These are phyloP conservation scores for Lactifluus subvellereus DNA, from an alignment of 768 basidiomycete genomes.

Conservation along the genomic window DNA sequence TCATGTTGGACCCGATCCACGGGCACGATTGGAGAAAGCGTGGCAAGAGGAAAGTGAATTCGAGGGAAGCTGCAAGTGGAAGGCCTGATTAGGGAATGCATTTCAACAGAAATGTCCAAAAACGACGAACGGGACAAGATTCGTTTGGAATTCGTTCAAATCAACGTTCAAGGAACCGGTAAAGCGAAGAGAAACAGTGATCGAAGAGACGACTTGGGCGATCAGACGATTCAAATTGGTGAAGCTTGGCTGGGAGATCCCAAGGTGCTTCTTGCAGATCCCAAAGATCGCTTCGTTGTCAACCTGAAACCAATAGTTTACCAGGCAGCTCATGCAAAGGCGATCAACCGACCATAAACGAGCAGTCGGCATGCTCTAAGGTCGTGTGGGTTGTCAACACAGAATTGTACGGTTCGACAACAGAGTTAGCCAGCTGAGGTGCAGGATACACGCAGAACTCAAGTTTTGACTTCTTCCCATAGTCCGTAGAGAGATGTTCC, in stretches of 20 bases:
- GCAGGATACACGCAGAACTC: slow-evolving; percentile 98
- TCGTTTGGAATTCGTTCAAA: slow-evolving; percentile 32
- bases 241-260: slow-evolving; percentile 51
- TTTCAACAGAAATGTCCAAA: slow-evolving; percentile 19
- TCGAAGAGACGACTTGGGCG: slow-evolving; percentile 52
- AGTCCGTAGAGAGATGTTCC: slow-evolving; percentile 95
- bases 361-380: slow-evolving; percentile 89
- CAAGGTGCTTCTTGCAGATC: slow-evolving; percentile 53
- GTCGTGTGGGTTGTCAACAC: slow-evolving; percentile 98
- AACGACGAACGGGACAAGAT: slow-evolving; percentile 47
- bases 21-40: slow-evolving; percentile 59
- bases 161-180: slow-evolving; percentile 63
- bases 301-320: slow-evolving; percentile 25
- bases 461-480: slow-evolving; percentile 43
- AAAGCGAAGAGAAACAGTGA: slow-evolving; percentile 49
- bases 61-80: slow-evolving; percentile 42
- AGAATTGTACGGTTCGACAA: slow-evolving; percentile 99
- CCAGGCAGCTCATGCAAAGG: slow-evolving; percentile 80
- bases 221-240: slow-evolving; percentile 62
- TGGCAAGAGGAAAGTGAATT: slow-evolving; percentile 64
- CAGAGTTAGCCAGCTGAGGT: slow-evolving; percentile 87
- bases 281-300: slow-evolving; percentile 68
- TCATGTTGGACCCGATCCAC: slow-evolving; percentile 59
- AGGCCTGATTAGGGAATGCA: not conserved
- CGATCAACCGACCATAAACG: slow-evolving; percentile 39